Percentiles rank a stretch among this genome's conserved stretches.
phyloP scores from a whole-genome alignment of 768 basidiomycete genomes.

The Psilocybe cyanescens region DNA sequence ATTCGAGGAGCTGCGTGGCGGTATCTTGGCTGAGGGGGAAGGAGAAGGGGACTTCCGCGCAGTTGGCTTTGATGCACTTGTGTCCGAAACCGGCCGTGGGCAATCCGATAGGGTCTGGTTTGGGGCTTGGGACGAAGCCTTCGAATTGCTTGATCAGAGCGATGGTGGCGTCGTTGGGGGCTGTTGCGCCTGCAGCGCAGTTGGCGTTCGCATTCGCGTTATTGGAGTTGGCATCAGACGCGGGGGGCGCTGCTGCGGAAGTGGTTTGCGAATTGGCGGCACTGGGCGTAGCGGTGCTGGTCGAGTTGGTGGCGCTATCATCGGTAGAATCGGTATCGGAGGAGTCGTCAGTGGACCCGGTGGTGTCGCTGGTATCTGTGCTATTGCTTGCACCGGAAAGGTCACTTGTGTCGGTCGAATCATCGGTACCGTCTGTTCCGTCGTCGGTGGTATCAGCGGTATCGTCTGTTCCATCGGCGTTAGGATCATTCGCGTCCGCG shows the following conservation, averaged over 20 bases:
- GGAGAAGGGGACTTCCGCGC: slow-evolving; percentile 35
- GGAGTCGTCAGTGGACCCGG: slow-evolving; percentile 8
- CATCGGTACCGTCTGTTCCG: background rate
- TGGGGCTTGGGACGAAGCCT: slow-evolving; percentile 37
- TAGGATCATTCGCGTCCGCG: slow-evolving; percentile 4
- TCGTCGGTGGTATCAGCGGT: slow-evolving; percentile 5
- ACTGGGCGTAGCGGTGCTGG: slow-evolving; percentile 12
- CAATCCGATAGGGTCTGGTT: slow-evolving; percentile 38
- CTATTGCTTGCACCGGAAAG: slow-evolving; percentile 16
- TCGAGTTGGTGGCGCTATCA: slow-evolving; percentile 14
- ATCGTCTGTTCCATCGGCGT: slow-evolving; percentile 11
- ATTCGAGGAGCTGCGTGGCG: slow-evolving; percentile 31
- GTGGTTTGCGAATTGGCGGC: slow-evolving; percentile 5
- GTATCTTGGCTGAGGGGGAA: slow-evolving; percentile 35
- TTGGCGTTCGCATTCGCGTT: slow-evolving; percentile 10
- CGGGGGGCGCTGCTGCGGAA: slow-evolving; percentile 9
- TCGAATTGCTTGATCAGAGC: slow-evolving; percentile 34
- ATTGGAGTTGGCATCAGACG: slow-evolving; percentile 3
- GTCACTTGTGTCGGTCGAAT: slow-evolving; percentile 11
- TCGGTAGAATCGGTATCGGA: slow-evolving; percentile 6
- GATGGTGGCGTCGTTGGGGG: slow-evolving; percentile 33
- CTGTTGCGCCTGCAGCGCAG: slow-evolving; percentile 11
- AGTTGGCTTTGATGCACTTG: slow-evolving; percentile 31
- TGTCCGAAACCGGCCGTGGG: slow-evolving; percentile 41
- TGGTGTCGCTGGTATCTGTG: slow-evolving; percentile 13